phyloP scores from a whole-genome alignment of 1,284 basidiomycete genomes.

The Rhodotorula sp. region DNA sequence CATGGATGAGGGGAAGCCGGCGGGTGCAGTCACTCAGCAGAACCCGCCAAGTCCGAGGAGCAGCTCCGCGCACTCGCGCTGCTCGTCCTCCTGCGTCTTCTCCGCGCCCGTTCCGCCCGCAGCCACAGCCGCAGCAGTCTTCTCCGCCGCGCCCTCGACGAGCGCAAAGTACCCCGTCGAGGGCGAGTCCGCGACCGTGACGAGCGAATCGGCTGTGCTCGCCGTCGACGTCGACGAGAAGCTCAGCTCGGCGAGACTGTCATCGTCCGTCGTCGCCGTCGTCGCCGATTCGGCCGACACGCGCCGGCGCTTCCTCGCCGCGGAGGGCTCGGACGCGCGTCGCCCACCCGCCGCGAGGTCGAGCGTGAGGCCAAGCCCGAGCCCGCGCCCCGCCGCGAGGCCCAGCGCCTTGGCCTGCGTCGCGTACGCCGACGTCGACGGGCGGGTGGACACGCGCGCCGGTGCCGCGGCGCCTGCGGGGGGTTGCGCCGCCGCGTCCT shows the following conservation, averaged over 20 bases:
- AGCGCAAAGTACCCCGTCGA: slow-evolving; percentile 12
- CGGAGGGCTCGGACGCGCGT: not conserved
- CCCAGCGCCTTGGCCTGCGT: not conserved
- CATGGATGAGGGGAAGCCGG: too few relatives aligned
- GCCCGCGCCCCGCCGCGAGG: not conserved
- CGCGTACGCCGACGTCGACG: slow-evolving; percentile 2
- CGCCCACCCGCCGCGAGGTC: not conserved
- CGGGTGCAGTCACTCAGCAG: slow-evolving; percentile 13
- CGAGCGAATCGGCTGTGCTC: slow-evolving; percentile 26
- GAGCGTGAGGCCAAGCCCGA: slow-evolving; percentile 2
- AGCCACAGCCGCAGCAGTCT: not conserved
- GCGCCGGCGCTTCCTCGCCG: not conserved
- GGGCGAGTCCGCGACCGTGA: slow-evolving; percentile 7
- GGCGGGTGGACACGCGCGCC: not conserved
- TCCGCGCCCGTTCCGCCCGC: not conserved
- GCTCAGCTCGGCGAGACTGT: slow-evolving; percentile 30
- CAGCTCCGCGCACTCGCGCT: slow-evolving; percentile 40
- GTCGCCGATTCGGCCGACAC: slow-evolving; percentile 4
- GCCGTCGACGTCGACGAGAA: slow-evolving; percentile 38
- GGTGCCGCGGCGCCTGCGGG: not conserved
- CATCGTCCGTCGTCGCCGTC: slow-evolving; percentile 8
- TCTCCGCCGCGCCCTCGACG: not conserved
- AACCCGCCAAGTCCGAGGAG: slow-evolving; percentile 37
- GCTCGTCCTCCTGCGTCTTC: slow-evolving; percentile 28
- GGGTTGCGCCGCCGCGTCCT: slow-evolving; percentile 3